Base-by-base conservation (phyloP, 2,329 filamentous ascomycete genomes). In the Ophiostoma montium region DNA sequence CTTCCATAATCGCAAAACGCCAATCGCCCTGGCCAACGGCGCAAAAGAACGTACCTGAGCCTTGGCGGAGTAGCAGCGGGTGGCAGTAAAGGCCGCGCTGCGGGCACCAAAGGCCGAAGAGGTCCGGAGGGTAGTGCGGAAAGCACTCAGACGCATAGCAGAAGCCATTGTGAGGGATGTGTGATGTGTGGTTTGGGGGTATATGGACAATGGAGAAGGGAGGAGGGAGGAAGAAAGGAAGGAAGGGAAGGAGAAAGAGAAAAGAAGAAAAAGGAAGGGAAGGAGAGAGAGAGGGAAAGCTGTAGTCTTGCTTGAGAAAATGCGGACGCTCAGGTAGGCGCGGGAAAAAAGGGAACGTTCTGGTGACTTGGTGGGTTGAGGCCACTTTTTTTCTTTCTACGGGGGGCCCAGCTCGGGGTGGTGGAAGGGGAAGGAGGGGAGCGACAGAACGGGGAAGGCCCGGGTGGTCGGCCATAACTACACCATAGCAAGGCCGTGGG, bases 51-150 rank as follows among this genome's bases (percentile, higher is more conserved):
- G 50, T 73, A 94, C 88, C 77, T 89, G 82, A 60, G 83, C 78
- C 79, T 95, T 95, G 59, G 87, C 82, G 55, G 89, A 95, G 74
- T 95, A 95, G 78, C 78, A 88, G 70, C 92, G 82, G 64, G 84
- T 71, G 65, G 84, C 82, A 71, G 82, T 87, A 75, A 88, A 89
- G 65, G 81, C 81, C 58, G 80, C 76, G 63, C 74, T 70, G 64
- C 81, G 80, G 64, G 80, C 75, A 65, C 76, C 75, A 63, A 86
- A 75, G 16, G 51, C 48, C 63, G 80, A 74, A 57, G 81, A 75
- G 59, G 78, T 70, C 64, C 76, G 71, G 63, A 86, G 70, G 53
- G 84, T 81, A 63, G 86, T 77, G 71, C 89, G 83, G 65, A 96
- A 75, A 68, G 86, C 80, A 67, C 84, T 80, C 64, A 94, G 69